Base-by-base conservation (phyloP, 78 protist genomes). In the Dictyostelium purpureum region DNA sequence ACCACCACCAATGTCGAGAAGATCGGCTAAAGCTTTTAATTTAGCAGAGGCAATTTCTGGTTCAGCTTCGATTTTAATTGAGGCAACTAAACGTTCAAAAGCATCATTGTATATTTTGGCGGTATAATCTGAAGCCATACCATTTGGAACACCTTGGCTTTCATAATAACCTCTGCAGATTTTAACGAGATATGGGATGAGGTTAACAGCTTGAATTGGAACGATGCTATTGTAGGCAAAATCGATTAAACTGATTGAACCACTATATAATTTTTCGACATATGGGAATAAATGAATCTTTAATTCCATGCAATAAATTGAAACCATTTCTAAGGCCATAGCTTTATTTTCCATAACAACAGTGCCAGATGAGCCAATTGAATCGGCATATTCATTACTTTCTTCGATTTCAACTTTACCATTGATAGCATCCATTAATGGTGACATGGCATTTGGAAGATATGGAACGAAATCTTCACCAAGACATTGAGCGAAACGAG, bases 401-500 rank as follows among this genome's bases (percentile, higher is more conserved):
- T 24, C 2, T 56, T 42, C 78, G 18, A 70, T 35, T 7, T 89
- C 95, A 49, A 94, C 90, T n/a, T 28, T 12, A 49, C 77, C 52
- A 5, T 54, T 31, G 45, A 97, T 90, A 7, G 93, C 90, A 19
- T 76, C 35, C 4, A 97, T 33, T 21, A 98, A 75, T 73, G 97
- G 96, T 33, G 93, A 93, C 93, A 97, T 83, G 24, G 95, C 95
- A 54, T 9, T 31, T 1, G 47, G 40, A 38, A 98, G 89, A 90
- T 96, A 98, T 40, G 97, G 98, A 12, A 38, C 54, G 56, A 98
- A 98, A 31, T 94, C 97, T 35, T 63, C 76, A 31, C 94, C 95
- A 31, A 97, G 79, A 52, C 93, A 75, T 87, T 85, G 89, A 49
- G 96, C 88, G 70, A 98, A 88, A 66, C 99, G 94, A 21, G 95